phyloP scores from a whole-genome alignment of 2,329 filamentous ascomycete genomes.

The Aaosphaeria arxii region DNA sequence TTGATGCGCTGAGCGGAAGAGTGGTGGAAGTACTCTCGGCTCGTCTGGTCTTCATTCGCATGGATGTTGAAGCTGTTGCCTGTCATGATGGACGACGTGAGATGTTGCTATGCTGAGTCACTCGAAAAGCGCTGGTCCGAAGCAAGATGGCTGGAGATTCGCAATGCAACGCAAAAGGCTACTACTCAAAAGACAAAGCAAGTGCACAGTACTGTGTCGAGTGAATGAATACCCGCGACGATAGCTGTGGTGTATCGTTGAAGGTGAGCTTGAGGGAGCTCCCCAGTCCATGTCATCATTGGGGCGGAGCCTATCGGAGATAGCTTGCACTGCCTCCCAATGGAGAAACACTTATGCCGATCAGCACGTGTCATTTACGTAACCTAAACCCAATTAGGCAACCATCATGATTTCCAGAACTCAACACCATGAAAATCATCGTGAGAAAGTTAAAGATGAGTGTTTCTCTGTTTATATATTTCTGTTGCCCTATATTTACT shows the following conservation, averaged over 20 bases:
- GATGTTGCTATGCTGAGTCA: not conserved
- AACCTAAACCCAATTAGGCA: no score
- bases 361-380: no score
- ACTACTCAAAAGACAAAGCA: not conserved
- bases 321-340: no score
- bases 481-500: no score
- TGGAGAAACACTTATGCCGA: no score
- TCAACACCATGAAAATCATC: no score
- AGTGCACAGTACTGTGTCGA: not conserved
- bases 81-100: constrained; percentile 17
- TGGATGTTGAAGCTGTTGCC: constrained; percentile 14
- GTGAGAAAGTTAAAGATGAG: no score
- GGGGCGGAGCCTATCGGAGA: constrained; percentile 3
- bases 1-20: constrained; percentile 42
- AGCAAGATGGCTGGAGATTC: not conserved
- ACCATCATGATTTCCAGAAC: no score
- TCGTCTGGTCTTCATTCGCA: constrained; percentile 33
- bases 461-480: no score
- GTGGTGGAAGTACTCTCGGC: constrained; percentile 43
- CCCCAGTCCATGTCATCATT: constrained; percentile 5
- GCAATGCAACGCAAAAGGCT: not conserved
- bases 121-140: not conserved
- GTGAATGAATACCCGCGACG: no score
- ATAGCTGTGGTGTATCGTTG: not conserved
- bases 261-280: not conserved